phyloP scores from a whole-genome alignment of 176 grass and related monocot species.

The Dendrocalamus sinicus region DNA sequence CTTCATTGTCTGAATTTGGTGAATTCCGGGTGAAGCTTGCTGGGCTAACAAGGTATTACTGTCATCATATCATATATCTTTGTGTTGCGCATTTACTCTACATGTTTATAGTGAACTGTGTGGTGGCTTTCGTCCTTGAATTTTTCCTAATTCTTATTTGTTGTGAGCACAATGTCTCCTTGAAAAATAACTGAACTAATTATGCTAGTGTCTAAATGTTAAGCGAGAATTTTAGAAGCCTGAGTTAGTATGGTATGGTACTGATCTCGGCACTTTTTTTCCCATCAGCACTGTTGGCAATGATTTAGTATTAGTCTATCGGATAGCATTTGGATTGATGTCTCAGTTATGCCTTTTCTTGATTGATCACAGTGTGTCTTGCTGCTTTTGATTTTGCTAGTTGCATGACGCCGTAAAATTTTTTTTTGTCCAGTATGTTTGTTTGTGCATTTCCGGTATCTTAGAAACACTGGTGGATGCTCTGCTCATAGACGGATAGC shows the following conservation, averaged over 20 bases:
- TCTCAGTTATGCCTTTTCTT: neutral
- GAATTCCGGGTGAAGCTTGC: conserved; percentile 75
- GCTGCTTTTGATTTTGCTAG: conserved; percentile 20
- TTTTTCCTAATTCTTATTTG: neutral
- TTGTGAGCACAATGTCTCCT: neutral
- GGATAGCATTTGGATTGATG: neutral
- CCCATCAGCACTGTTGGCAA: neutral
- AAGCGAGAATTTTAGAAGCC: neutral
- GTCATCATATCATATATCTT: neutral
- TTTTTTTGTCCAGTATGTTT: neutral
- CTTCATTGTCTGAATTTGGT: conserved; percentile 52
- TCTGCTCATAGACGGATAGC: neutral
- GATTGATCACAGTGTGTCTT: neutral
- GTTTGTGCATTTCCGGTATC: neutral
- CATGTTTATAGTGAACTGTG: neutral
- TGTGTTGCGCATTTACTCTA: neutral
- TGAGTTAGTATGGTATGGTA: neutral
- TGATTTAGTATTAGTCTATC: conserved; percentile 24
- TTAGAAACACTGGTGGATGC: neutral
- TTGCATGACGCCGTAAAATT: neutral
- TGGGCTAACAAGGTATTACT: conserved; percentile 77
- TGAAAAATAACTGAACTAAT: conserved; percentile 35
- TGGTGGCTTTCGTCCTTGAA: neutral
- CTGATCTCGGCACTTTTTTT: neutral
- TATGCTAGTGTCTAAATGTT: conserved; percentile 12